Evolutionary conservation across 352 stramenopile species (phyloP).

Genomic region (Saprolegnia parasitica): DNA sequence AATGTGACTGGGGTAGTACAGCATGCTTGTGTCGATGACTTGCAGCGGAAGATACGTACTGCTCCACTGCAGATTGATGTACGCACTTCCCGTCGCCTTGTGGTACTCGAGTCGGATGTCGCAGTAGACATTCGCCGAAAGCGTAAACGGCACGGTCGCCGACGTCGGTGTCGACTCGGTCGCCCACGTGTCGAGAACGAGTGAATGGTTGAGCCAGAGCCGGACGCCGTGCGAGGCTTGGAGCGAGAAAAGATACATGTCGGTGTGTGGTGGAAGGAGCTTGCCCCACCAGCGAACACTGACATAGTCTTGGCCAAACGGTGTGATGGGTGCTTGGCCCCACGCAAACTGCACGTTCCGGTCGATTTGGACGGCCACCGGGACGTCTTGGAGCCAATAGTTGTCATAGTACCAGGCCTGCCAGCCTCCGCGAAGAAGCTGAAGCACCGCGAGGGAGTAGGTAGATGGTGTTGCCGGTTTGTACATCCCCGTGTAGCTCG

Average conservation of each 20-base stretch:
- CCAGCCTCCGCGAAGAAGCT: slow-evolving; percentile 89
- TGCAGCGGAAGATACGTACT: slow-evolving; percentile 86
- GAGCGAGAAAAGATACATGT: slow-evolving; percentile 92
- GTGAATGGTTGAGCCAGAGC: slow-evolving; percentile 89
- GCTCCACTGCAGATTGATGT: slow-evolving; percentile 87
- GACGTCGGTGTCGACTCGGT: slow-evolving; percentile 32
- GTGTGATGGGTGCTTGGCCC: slow-evolving; percentile 87
- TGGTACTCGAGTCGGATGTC: slow-evolving; percentile 95
- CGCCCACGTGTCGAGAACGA: slow-evolving; percentile 92
- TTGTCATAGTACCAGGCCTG: slow-evolving; percentile 94
- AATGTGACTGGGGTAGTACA: slow-evolving; percentile 91
- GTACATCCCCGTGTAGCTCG: slow-evolving; percentile 91
- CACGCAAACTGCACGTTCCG: slow-evolving; percentile 82
- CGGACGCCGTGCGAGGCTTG: slow-evolving; percentile 88
- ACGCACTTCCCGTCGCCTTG: slow-evolving; percentile 87
- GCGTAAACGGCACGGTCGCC: slow-evolving; percentile 23
- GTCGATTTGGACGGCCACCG: slow-evolving; percentile 86
- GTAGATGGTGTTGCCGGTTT: slow-evolving; percentile 57
- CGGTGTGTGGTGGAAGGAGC: slow-evolving; percentile 62
- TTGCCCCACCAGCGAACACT: slow-evolving; percentile 94
- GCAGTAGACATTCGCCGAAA: slow-evolving; percentile 79
- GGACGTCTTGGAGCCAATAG: slow-evolving; percentile 91
- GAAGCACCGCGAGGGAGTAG: slow-evolving; percentile 88
- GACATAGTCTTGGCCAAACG: slow-evolving; percentile 93
- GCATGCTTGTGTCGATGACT: slow-evolving; percentile 64